Conservation (phyloP, 371 early-diverging fungal species). For the Rhizopus microsporus region DNA sequence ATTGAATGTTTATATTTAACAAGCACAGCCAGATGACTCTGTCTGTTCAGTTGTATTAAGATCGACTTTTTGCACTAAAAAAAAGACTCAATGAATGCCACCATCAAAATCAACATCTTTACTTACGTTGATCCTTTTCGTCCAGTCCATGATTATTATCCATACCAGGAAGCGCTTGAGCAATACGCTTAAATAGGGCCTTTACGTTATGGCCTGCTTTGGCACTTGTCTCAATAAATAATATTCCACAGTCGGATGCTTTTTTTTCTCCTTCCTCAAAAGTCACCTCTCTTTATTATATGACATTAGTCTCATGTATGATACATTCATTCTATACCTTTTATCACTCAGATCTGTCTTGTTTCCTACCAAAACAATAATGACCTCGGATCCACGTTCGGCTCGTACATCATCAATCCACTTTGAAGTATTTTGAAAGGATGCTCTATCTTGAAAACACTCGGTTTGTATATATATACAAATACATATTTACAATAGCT, state of each 20-base stretch:
- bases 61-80: conserved; percentile 37
- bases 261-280: conserved; percentile 94
- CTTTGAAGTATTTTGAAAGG: conserved; percentile 91
- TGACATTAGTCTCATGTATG: neutral
- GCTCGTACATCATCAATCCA: conserved; percentile 98
- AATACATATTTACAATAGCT: neutral
- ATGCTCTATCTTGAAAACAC: conserved; percentile 66
- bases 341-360: conserved; percentile 96
- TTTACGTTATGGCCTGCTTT: conserved; percentile 96
- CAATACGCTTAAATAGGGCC: conserved; percentile 90
- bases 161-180: conserved; percentile 89
- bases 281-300: conserved; percentile 72
- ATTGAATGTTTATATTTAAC: conserved; percentile 14
- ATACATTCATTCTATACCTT: conserved; percentile 51
- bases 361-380: conserved; percentile 98
- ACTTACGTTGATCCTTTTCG: conserved; percentile 31
- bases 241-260: conserved; percentile 86
- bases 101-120: neutral
- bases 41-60: conserved; percentile 24
- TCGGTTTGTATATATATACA: neutral
- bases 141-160: conserved; percentile 55
- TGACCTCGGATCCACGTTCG: conserved; percentile 94
- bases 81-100: neutral
- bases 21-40: conserved; percentile 34
- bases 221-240: conserved; percentile 96